Percentiles rank a stretch among this genome's conserved stretches.
Conservation (phyloP, 179 eudicot species). For the Silene coronaria region DNA sequence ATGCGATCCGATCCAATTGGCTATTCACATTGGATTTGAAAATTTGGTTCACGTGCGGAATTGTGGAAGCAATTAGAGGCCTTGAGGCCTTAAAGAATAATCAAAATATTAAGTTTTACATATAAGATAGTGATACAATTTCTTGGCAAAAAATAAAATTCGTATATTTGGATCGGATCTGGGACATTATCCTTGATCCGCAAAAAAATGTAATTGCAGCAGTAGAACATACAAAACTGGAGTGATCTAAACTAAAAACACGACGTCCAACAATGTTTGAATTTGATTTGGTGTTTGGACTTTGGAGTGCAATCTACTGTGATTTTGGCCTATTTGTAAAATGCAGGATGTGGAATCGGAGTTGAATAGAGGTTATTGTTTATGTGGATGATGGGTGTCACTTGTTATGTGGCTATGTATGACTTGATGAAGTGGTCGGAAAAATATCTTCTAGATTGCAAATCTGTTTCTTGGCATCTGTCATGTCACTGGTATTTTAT, state of each 20-base stretch:
- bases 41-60: too few relatives aligned
- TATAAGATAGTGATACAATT: too few relatives aligned
- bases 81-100: too few relatives aligned
- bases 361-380: not conserved
- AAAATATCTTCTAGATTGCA: not conserved
- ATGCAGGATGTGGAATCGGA: not conserved
- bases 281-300: not conserved
- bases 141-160: too few relatives aligned
- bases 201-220: not conserved
- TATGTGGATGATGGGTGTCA: not conserved
- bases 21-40: too few relatives aligned
- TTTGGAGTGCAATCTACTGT: not conserved
- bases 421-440: not conserved
- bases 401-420: not conserved
- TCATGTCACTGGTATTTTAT: not conserved
- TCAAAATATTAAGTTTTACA: too few relatives aligned
- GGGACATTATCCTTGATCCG: not conserved
- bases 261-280: not conserved
- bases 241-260: not conserved
- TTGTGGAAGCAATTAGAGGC: too few relatives aligned
- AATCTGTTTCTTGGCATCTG: not conserved
- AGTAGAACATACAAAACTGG: not conserved
- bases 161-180: too few relatives aligned
- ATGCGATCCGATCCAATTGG: too few relatives aligned
- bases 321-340: not conserved